Base-by-base conservation (phyloP, 2,329 filamentous ascomycete species). In the Polytolypa hystricis region DNA sequence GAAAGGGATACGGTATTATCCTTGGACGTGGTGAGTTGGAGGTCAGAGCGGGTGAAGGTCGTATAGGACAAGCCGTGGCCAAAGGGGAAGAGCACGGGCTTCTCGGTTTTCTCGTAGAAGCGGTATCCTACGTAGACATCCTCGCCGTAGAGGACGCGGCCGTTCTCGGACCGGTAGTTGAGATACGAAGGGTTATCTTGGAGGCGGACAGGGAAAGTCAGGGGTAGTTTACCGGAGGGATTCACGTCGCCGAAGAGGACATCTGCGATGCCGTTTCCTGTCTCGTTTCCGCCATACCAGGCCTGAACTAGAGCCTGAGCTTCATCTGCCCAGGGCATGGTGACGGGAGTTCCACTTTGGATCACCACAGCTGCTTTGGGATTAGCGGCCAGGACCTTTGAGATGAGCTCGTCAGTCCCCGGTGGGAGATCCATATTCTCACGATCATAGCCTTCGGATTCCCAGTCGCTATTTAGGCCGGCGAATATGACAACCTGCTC, bases 201-300 rank as follows among this genome's bases (percentile, higher is more conserved):
- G 1, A 80, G 53, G 11, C 68, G 66, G 35, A 66, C 67, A 1
- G 84, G 84, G 61, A 87, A 87, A 2, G 71, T 80, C 15, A 86
- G 65, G 0, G 81, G 79, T 1, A 87, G 67, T 55, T 86, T 86
- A 10, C 77, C 83, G 30, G 74, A 79, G 0, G 84, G 84, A 52
- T 82, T 86, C 31, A 74, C 70, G 42, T 79, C 72, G 32, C 82
- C 84, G 44, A 84, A 82, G 1, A 89, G 65, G 1, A 89, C 70
- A 46, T 89, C 83, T 0, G 81, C 82, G 42, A 93, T 79, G 8
- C 77, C 79, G 51, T 87, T 85, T 4, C 84, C 84, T 4, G 79
- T 81, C 62, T 91, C 84, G 50, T 91, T 84, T n/a, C 84, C 84
- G 42, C 83, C 81, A 50, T 86, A 91, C 82, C 83, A 91, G 5